Percentiles rank a stretch among this genome's conserved stretches.
These are phyloP conservation scores for Leishmania martiniquensis DNA, from an alignment of 208 protist genomes.

Conservation along the genomic window DNA sequence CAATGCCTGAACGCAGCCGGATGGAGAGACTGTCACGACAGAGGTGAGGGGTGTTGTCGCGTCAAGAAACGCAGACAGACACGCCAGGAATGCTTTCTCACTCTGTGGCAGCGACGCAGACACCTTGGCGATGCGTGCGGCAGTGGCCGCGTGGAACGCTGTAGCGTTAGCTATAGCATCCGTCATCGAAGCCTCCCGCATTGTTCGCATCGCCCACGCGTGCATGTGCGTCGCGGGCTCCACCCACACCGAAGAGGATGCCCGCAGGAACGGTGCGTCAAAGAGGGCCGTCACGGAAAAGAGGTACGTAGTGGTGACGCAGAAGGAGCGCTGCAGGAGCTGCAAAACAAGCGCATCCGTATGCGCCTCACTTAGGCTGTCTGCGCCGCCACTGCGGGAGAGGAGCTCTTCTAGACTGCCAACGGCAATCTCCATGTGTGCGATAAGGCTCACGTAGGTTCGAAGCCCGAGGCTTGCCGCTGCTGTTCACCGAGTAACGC, in stretches of 20 bases:
- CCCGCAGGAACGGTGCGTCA: slow-evolving; percentile 22
- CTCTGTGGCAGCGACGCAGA: not conserved
- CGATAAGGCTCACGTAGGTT: not conserved
- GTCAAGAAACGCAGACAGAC: slow-evolving; percentile 19
- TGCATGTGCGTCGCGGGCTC: slow-evolving; percentile 11
- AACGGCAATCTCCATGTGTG: slow-evolving; percentile 8
- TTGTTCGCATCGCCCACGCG: slow-evolving; percentile 32
- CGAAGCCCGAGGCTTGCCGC: not conserved
- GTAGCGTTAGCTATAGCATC: slow-evolving; percentile 1
- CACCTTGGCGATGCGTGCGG: not conserved
- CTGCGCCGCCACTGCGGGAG: not conserved
- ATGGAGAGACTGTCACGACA: slow-evolving; percentile 6
- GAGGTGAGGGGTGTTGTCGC: slow-evolving; percentile 21
- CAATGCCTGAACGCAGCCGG: slow-evolving; percentile 20
- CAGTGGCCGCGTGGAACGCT: slow-evolving; percentile 8
- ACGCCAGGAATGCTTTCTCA: slow-evolving; percentile 14
- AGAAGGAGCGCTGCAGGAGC: slow-evolving; percentile 19
- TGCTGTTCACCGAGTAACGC: slow-evolving; percentile 8
- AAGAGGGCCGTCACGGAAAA: slow-evolving; percentile 20
- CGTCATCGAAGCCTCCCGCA: slow-evolving; percentile 6
- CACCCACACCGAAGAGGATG: slow-evolving; percentile 22
- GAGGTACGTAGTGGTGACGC: slow-evolving; percentile 23
- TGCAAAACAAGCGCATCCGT: not conserved
- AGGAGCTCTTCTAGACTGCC: not conserved
- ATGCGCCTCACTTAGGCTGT: not conserved